Evolutionary conservation across 176 grass and related monocot genomes (phyloP).

Genomic region (Poa annua): DNA sequence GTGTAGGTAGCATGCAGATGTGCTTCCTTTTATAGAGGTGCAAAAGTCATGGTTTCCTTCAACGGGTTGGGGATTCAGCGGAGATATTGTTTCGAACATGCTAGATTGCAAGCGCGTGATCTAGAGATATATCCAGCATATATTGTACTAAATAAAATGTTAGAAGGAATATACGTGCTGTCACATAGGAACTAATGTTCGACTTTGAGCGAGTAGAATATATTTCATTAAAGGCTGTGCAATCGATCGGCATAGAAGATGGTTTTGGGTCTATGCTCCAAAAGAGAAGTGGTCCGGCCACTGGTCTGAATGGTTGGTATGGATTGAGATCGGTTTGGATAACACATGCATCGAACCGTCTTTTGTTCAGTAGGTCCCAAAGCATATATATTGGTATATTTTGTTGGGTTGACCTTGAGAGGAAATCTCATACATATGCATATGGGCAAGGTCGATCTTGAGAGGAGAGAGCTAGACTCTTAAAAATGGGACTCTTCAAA

Average conservation of each 20-base stretch:
- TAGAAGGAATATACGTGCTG: not conserved
- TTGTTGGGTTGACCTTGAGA: not conserved
- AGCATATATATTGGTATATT: not conserved
- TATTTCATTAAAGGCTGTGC: not conserved
- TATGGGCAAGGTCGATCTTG: not conserved
- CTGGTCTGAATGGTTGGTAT: slow-evolving; percentile 7
- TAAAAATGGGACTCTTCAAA: too few relatives aligned
- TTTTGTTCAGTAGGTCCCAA: slow-evolving; percentile 25
- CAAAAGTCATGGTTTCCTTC: not conserved
- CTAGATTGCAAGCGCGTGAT: too few relatives aligned
- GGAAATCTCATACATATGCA: not conserved
- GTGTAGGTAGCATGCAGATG: slow-evolving; percentile 17
- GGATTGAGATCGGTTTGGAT: slow-evolving; percentile 1
- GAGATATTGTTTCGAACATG: not conserved
- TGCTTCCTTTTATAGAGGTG: slow-evolving; percentile 44
- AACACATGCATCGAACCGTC: not conserved
- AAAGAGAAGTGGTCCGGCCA: not conserved
- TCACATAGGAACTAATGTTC: not conserved
- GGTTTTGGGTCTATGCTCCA: not conserved
- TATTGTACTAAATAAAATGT: not conserved
- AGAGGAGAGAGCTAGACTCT: too few relatives aligned
- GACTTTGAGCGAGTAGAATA: not conserved
- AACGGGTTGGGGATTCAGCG: not conserved
- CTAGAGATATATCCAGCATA: too few relatives aligned
- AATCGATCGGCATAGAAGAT: not conserved